Evolutionary conservation across 2,329 filamentous ascomycete genomes (phyloP), one percentile per base, ranked within the genome.

Genomic region (Cladosporium sphaerospermum): DNA sequence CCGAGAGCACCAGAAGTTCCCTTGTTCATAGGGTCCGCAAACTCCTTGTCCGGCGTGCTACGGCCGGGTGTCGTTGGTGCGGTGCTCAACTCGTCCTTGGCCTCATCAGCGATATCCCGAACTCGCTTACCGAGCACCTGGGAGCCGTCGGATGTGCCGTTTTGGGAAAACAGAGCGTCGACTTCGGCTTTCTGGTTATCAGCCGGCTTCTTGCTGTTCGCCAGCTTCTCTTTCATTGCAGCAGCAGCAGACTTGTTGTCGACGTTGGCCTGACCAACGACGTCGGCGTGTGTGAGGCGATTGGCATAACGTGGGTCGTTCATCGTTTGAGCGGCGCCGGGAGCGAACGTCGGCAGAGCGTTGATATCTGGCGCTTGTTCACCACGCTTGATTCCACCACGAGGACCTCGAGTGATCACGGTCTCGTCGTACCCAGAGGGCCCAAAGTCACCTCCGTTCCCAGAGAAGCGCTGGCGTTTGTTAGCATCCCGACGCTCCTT

Each of bases 181-280:
- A 64, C 52, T 45, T 62, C 62, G 8, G 64, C 62, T 48, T 62
- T 64, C 45, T 64, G 61, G 53, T 56, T 60, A 37, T 64, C 62
- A 33, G 62, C 59, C 3, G 62, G 59, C 14, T 66, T 68, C 57
- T 63, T 66, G 56, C 61, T 62, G 28, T 70, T 75, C 65, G 90
- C 80, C 53, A 96, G 78, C 64, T 88, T 83, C 61, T 86, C 86
- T 71, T 95, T 95, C 48, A 99, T 74, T 16, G 86, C 86, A 56
- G 89, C 91, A 32, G 93, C 93, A 19, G 93, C 93, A 64, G 89
- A 96, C 72, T 95, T 96, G 73, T 99, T 99, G 52, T 90, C 89
- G 52, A 82, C 75, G 58, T 89, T 92, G 23, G 79, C 80, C 54
- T 86, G 82, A 34, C 65, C 64, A 56, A 93, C 84, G 7, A 96